phyloP scores from a whole-genome alignment of 1,284 basidiomycete species.

The Leccinum fuscescens region DNA sequence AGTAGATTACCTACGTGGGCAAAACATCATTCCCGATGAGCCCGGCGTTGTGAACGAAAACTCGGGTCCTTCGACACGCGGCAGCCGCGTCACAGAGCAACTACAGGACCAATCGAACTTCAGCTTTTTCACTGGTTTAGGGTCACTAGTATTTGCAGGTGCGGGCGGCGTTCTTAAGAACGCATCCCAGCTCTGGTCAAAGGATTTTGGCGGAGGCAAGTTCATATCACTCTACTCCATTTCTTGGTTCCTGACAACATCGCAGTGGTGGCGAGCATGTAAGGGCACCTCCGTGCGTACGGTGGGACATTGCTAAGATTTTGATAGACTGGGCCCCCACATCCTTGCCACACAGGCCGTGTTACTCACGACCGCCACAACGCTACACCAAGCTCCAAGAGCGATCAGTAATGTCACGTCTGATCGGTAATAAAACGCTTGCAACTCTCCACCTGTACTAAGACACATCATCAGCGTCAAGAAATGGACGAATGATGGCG shows the following conservation, averaged over 20 bases:
- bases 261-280: slow-evolving; percentile 29
- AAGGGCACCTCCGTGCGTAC: neutral
- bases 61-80: neutral
- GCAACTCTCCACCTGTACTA: neutral
- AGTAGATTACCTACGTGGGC: slow-evolving; percentile 14
- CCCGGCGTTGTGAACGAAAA: neutral
- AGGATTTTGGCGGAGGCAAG: slow-evolving; percentile 30
- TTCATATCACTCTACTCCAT: neutral
- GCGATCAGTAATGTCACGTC: slow-evolving; percentile 21
- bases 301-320: slow-evolving; percentile 5
- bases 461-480: slow-evolving; percentile 14
- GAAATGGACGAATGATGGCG: slow-evolving; percentile 23
- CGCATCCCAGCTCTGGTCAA: slow-evolving; percentile 32
- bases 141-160: slow-evolving; percentile 19
- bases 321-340: slow-evolving; percentile 24
- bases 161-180: slow-evolving; percentile 22
- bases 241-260: slow-evolving; percentile 9
- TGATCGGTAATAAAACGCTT: slow-evolving; percentile 23
- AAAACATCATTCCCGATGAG: slow-evolving; percentile 16
- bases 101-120: neutral
- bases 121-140: slow-evolving; percentile 20
- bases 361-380: slow-evolving; percentile 25
- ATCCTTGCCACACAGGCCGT: slow-evolving; percentile 30
- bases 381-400: slow-evolving; percentile 25
- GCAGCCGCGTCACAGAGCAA: neutral